Conservation (phyloP, 495 filamentous ascomycete genomes). For the Aspergillus campestris region DNA sequence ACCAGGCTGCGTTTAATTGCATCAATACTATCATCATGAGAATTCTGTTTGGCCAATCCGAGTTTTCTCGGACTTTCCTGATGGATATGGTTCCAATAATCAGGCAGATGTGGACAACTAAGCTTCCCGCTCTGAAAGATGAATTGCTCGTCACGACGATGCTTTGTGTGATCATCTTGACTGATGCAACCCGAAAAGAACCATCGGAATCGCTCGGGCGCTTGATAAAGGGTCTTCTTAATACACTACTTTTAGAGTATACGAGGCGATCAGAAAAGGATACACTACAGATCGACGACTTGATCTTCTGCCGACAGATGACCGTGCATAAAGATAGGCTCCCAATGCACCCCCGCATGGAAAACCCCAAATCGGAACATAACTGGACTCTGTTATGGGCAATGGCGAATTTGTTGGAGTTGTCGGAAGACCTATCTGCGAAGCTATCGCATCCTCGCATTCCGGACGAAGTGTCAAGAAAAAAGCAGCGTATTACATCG, state of each 20-base stretch:
- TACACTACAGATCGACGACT: slow-evolving; percentile 67
- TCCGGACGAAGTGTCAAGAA: slow-evolving; percentile 29
- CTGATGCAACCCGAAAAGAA: slow-evolving; percentile 14
- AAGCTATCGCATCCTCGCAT: slow-evolving; percentile 5
- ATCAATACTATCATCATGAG: slow-evolving; percentile 63
- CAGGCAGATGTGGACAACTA: slow-evolving; percentile 62
- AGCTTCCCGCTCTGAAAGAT: slow-evolving; percentile 53
- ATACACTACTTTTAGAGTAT: slow-evolving; percentile 65
- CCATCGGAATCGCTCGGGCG: slow-evolving; percentile 21
- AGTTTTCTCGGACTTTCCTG: slow-evolving; percentile 49
- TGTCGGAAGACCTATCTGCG: slow-evolving; percentile 19
- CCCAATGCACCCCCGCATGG: slow-evolving; percentile 32
- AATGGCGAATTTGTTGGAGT: slow-evolving; percentile 25
- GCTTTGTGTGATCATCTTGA: slow-evolving; percentile 37
- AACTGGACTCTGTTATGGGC: slow-evolving; percentile 41
- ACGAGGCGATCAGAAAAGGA: slow-evolving; percentile 59
- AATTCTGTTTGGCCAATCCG: slow-evolving; percentile 57
- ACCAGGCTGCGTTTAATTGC: slow-evolving; percentile 62
- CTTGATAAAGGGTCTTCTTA: slow-evolving; percentile 46
- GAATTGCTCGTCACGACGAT: slow-evolving; percentile 68
- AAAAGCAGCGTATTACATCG: slow-evolving; percentile 53
- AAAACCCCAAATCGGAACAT: slow-evolving; percentile 36
- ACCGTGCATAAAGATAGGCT: slow-evolving; percentile 7
- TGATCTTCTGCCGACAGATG: slow-evolving; percentile 43
- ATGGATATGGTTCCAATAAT: slow-evolving; percentile 61